These are phyloP conservation scores for Fusarium temperatum DNA, from an alignment of 2,329 filamentous ascomycete genomes.

Conservation along the genomic window DNA sequence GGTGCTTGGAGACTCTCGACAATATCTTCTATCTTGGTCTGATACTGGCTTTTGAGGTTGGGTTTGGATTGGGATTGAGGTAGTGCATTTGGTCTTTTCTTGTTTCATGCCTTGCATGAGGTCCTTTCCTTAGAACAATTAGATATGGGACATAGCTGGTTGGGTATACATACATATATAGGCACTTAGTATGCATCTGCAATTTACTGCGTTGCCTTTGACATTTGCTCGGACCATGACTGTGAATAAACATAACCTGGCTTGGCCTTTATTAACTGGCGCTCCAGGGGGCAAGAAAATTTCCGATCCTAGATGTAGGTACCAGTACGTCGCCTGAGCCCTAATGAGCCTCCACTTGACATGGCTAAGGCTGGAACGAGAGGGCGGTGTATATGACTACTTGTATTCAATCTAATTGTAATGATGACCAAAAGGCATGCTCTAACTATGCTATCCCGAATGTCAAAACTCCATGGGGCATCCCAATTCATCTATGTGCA, in stretches of 20 bases:
- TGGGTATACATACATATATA: slow-evolving; percentile 28
- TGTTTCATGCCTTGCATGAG: slow-evolving; percentile 42
- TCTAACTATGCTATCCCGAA: neutral
- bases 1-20: neutral
- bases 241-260: neutral
- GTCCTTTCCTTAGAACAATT: slow-evolving; percentile 37
- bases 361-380: accelerated
- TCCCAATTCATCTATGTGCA: neutral
- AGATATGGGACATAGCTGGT: slow-evolving; percentile 20
- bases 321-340: accelerated
- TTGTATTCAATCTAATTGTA: neutral
- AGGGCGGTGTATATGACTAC: neutral
- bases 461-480: slow-evolving; percentile 17
- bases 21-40: neutral
- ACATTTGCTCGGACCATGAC: neutral
- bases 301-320: accelerated
- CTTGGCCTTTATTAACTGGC: accelerated
- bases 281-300: neutral
- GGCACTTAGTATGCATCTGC: slow-evolving; percentile 25
- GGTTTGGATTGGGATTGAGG: neutral
- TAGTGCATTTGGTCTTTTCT: slow-evolving; percentile 19
- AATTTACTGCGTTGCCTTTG: slow-evolving; percentile 33
- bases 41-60: neutral
- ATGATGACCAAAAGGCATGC: neutral
- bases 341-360: accelerated